phyloP scores from a whole-genome alignment of 2,329 filamentous ascomycete species.

The Westerdykella sp. region DNA sequence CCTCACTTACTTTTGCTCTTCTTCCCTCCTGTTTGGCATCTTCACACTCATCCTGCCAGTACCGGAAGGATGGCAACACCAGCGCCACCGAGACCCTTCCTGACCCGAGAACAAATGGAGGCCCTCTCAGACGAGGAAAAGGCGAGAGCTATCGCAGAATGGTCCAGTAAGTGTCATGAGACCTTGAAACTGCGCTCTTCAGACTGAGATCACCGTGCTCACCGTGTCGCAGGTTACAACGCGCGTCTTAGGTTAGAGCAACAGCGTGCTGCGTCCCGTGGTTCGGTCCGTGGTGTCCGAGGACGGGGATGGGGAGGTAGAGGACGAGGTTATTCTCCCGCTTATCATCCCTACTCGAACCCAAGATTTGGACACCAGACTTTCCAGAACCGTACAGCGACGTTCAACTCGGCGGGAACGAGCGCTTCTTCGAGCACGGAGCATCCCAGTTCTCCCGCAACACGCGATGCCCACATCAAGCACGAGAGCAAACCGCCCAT shows the following conservation, averaged over 20 bases:
- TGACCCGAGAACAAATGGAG: conserved; percentile 4
- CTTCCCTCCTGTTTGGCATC: too few relatives aligned
- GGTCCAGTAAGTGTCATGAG: conserved; percentile 2
- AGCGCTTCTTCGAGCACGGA: neutral
- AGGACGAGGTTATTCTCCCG: neutral
- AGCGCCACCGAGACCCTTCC: conserved; percentile 1
- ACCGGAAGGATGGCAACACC: neutral
- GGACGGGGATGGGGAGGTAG: conserved; percentile 1
- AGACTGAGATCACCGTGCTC: neutral
- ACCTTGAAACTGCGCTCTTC: neutral
- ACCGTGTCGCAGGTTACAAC: conserved; percentile 3
- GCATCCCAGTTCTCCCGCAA: neutral
- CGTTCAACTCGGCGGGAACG: conserved; percentile 2
- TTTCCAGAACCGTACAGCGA: conserved; percentile 2
- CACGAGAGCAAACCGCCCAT: neutral
- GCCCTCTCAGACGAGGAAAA: conserved; percentile 3
- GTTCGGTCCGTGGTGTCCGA: conserved; percentile 2
- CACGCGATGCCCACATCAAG: neutral
- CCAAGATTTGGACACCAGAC: neutral
- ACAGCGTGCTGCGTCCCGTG: conserved; percentile 1
- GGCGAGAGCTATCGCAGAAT: conserved; percentile 1
- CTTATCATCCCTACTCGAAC: conserved; percentile 3
- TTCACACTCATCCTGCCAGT: too few relatives aligned
- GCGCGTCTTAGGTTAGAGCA: conserved; percentile 3
- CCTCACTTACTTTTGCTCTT: too few relatives aligned